Percentiles rank a stretch among this genome's conserved stretches.
These are phyloP conservation scores for Gynochthodes officinalis DNA, from an alignment of 257 asterid species.

Conservation along the genomic window DNA sequence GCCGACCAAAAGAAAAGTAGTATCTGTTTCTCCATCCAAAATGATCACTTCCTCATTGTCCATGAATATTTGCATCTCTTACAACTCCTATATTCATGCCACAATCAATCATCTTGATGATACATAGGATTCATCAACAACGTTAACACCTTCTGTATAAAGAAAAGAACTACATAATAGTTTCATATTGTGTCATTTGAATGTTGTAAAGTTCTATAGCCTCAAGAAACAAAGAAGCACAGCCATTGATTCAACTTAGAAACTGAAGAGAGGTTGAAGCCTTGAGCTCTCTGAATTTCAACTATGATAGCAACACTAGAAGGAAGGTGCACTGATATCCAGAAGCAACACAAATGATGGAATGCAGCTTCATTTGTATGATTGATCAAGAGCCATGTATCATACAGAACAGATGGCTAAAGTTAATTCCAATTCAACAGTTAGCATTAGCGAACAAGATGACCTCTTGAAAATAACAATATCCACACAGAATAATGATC, in stretches of 20 bases:
- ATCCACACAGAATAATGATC: no score
- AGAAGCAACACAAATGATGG: background rate
- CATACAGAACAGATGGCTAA: no score
- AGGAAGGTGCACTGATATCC: background rate
- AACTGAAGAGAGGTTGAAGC: background rate
- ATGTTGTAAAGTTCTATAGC: background rate
- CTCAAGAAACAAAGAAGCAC: background rate
- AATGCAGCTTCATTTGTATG: background rate
- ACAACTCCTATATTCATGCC: background rate
- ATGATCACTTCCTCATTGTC: background rate
- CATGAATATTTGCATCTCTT: background rate
- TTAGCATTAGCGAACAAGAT: no score
- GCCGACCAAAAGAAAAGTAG: constrained; percentile 2
- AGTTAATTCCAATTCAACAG: no score
- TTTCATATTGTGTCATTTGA: background rate
- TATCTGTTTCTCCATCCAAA: background rate
- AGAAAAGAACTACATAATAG: no score
- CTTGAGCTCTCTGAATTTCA: no score
- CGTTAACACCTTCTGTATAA: background rate
- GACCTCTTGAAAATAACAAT: no score
- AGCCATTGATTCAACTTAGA: background rate
- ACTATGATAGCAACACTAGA: no score
- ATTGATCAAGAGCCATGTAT: no score
- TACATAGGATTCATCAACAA: background rate
- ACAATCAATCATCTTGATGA: background rate